phyloP scores from a whole-genome alignment of 768 basidiomycete species.

The Psilocybe sp. region DNA sequence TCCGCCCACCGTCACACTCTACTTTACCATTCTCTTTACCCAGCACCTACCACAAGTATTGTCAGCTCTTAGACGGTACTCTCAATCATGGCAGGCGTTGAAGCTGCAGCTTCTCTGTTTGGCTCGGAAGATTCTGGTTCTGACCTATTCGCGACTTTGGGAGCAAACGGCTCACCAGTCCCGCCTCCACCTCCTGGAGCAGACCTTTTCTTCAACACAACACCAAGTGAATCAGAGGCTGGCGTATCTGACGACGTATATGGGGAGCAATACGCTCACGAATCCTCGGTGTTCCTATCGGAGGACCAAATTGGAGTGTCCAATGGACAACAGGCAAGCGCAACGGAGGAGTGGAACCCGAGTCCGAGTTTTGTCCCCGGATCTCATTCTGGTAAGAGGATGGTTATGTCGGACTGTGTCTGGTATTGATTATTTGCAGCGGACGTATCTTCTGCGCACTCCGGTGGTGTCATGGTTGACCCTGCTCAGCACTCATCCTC shows the following conservation, averaged over 20 bases:
- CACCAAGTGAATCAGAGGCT: constrained; percentile 1
- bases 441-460: no score
- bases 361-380: no score
- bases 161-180: constrained; percentile 23
- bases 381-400: no score
- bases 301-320: constrained; percentile 2
- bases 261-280: constrained; percentile 2
- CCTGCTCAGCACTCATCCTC: background rate
- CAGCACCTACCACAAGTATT: background rate
- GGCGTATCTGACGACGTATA: constrained; percentile 7
- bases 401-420: no score
- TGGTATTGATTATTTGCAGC: no score
- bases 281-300: background rate
- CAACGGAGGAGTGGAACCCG: no score
- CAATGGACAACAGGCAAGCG: background rate
- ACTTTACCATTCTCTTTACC: background rate
- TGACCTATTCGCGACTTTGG: constrained; percentile 66
- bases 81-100: constrained; percentile 56
- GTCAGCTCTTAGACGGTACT: background rate
- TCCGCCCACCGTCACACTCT: background rate
- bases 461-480: background rate
- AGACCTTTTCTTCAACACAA: constrained; percentile 11
- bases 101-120: constrained; percentile 82
- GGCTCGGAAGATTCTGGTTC: constrained; percentile 58
- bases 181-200: constrained; percentile 9